A percentile compares a stretch with the other conserved stretches of the same genome.
phyloP scores from a whole-genome alignment of 2,329 filamentous ascomycete genomes.

The Albifimbria verrucaria region DNA sequence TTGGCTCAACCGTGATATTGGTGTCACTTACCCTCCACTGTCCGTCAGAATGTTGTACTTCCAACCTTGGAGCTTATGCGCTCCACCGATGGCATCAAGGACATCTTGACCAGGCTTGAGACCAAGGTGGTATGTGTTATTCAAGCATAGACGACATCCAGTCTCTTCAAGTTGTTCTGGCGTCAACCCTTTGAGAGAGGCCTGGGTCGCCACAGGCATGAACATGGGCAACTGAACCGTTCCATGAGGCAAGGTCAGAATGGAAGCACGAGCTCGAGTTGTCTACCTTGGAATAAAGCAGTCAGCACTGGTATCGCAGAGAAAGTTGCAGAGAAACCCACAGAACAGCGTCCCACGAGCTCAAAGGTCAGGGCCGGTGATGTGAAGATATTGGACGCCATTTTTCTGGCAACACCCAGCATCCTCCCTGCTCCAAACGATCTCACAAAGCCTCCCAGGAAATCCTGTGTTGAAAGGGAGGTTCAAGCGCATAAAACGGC shows the following conservation, averaged over 20 bases:
- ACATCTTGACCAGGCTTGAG: slow-evolving; percentile 91
- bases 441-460: neutral
- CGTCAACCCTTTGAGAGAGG: slow-evolving; percentile 89
- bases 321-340: slow-evolving; percentile 42
- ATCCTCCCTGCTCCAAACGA: slow-evolving; percentile 14
- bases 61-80: slow-evolving; percentile 94
- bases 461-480: too few relatives aligned
- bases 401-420: slow-evolving; percentile 34
- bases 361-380: slow-evolving; percentile 74
- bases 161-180: slow-evolving; percentile 89
- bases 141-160: slow-evolving; percentile 85
- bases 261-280: slow-evolving; percentile 88
- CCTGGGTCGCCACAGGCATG: slow-evolving; percentile 98
- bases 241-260: slow-evolving; percentile 86
- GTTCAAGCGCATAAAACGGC: too few relatives aligned
- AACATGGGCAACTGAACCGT: slow-evolving; percentile 88
- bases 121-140: slow-evolving; percentile 97
- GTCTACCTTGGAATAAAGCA: slow-evolving; percentile 55
- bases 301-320: slow-evolving; percentile 13
- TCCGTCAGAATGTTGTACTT: slow-evolving; percentile 89
- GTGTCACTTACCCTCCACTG: slow-evolving; percentile 58
- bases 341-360: slow-evolving; percentile 74
- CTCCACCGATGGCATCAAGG: slow-evolving; percentile 82
- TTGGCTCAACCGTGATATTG: neutral
- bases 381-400: slow-evolving; percentile 50